Evolutionary conservation across 148 eudicot genomes (phyloP), one percentile per base, ranked within the genome.

Genomic region (Chenopodium berlandieri): DNA sequence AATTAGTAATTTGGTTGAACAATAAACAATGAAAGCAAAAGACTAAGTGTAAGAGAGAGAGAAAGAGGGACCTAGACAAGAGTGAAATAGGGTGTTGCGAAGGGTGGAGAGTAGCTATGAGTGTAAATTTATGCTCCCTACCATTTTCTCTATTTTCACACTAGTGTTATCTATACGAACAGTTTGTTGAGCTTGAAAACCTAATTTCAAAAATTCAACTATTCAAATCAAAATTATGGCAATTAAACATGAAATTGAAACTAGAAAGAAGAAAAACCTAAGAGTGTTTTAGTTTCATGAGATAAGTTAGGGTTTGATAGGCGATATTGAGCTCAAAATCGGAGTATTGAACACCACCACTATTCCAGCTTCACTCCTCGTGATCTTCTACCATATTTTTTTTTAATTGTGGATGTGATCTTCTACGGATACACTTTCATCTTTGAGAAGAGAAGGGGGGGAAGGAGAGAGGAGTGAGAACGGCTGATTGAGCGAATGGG

Each of bases 271-370:
- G 2, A 54, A 3, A 32, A 64, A 93, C 98, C 97, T 96, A 98
- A 83, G 98, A 91, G 72, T 96, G 99, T 46, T 86, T 89, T 56
- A 92, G 94, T 52, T 91, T 95, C 97, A 95, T 92, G 83, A 89
- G 89, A 31, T 78, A 83, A 68, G 86, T 83, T 72, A 93, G 94
- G 91, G 92, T 92, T 88, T 91, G 83, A 25, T 87, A 88, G 64
- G 97, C 92, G 79, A 89, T 40, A 46, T 92, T 90, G 84, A 96
- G 97, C 88, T 96, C 92, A 20, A 79, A 86, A 83, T 94, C 93
- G 40, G 97, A 92, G 73, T 84, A 62, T 17, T 94, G 90, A 79
- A 94, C 98, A n/a, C 83, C 23, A 76, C 80, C 56, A 91, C 93
- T 74, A 83, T 87, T 79, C 74, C 80, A 52, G 58, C 78, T 76